Evolutionary conservation across 257 asterid genomes (phyloP).

Genomic region (Apocynum venetum): DNA sequence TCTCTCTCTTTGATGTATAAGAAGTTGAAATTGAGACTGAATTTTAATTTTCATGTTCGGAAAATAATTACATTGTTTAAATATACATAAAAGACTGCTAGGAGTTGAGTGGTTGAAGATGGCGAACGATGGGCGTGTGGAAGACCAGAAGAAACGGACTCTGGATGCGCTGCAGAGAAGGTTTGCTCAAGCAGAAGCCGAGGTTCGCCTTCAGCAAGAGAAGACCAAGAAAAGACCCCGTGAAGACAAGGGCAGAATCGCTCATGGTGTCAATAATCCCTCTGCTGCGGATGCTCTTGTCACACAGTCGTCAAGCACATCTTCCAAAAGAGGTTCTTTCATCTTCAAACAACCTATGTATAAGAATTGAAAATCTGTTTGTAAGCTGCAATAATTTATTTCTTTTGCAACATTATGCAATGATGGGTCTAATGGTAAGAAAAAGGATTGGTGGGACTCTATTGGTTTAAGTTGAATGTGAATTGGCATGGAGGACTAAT

Average conservation of each 20-base stretch:
- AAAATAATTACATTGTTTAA: too few relatives aligned
- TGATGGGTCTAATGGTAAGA: not conserved
- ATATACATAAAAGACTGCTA: not conserved
- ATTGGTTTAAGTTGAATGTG: not conserved
- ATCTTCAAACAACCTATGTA: not conserved
- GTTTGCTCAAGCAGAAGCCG: slow-evolving; percentile 71
- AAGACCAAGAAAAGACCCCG: slow-evolving; percentile 43
- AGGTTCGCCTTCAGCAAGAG: slow-evolving; percentile 39
- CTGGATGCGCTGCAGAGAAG: slow-evolving; percentile 74
- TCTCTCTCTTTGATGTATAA: too few relatives aligned
- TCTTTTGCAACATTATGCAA: not conserved
- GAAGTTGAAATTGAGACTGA: too few relatives aligned
- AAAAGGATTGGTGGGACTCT: not conserved
- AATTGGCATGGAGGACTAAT: not conserved
- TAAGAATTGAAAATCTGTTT: not conserved
- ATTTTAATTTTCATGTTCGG: too few relatives aligned
- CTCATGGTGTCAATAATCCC: slow-evolving; percentile 19
- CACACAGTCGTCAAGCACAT: slow-evolving; percentile 14
- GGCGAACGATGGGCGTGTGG: slow-evolving; percentile 17
- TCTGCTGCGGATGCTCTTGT: slow-evolving; percentile 20
- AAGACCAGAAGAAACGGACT: slow-evolving; percentile 62
- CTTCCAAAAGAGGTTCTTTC: slow-evolving; percentile 53
- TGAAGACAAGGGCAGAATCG: slow-evolving; percentile 20
- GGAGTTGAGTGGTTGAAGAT: not conserved
- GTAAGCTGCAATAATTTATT: not conserved